Evolutionary conservation across 768 basidiomycete genomes (phyloP).

Genomic region (Boletus speciosus): DNA sequence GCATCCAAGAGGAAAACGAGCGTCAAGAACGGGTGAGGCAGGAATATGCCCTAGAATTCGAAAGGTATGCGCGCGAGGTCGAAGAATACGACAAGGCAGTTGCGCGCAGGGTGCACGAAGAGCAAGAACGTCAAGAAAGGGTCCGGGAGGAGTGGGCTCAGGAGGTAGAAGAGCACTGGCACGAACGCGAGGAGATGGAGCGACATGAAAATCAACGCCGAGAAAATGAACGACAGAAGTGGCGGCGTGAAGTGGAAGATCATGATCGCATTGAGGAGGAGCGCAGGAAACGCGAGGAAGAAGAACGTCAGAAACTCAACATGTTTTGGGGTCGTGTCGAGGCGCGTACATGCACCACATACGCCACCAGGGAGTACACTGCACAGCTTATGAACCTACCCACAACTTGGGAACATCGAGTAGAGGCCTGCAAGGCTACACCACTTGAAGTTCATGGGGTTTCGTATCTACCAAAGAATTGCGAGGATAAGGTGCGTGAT

Average conservation of each 20-base stretch:
- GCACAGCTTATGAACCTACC: slow-evolving; percentile 30
- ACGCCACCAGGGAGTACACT: slow-evolving; percentile 27
- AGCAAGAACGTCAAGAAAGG: slow-evolving; percentile 11
- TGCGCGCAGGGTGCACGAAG: slow-evolving; percentile 1
- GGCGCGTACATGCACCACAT: slow-evolving; percentile 22
- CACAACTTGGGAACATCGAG: slow-evolving; percentile 13
- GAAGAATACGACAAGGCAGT: slow-evolving; percentile 2
- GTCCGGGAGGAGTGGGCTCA: slow-evolving; percentile 4
- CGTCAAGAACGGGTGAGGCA: slow-evolving; percentile 6
- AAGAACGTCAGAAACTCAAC: slow-evolving; percentile 26
- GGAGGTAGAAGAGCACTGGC: slow-evolving; percentile 1
- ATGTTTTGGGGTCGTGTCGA: slow-evolving; percentile 23
- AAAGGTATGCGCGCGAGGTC: background rate
- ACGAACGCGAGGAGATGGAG: slow-evolving; percentile 11
- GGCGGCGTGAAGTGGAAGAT: slow-evolving; percentile 22
- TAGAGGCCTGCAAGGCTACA: slow-evolving; percentile 27
- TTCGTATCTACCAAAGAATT: slow-evolving; percentile 14
- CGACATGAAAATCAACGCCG: slow-evolving; percentile 5
- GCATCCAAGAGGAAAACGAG: slow-evolving; percentile 2
- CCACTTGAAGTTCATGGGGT: slow-evolving; percentile 23
- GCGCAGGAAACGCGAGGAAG: slow-evolving; percentile 16
- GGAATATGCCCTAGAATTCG: slow-evolving; percentile 4
- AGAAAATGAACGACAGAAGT: slow-evolving; percentile 8
- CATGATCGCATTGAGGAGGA: slow-evolving; percentile 13
- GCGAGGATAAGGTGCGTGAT: slow-evolving; percentile 20